phyloP scores from a whole-genome alignment of 768 basidiomycete species.

The Leccinum uliginosum region DNA sequence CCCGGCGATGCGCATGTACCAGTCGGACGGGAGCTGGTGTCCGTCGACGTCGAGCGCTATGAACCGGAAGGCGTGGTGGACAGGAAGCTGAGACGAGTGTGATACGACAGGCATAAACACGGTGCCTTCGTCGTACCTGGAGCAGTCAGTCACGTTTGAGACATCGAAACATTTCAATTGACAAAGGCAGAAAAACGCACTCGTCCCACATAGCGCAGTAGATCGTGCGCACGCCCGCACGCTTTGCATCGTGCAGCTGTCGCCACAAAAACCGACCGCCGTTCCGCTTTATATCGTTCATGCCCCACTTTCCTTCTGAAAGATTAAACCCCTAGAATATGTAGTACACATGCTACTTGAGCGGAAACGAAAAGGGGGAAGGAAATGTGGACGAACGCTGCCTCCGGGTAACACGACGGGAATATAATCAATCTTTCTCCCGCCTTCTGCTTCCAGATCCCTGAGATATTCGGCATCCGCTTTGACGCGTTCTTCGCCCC shows the following conservation, averaged over 20 bases:
- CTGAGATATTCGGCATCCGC: constrained; percentile 60
- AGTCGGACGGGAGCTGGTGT: constrained; percentile 72
- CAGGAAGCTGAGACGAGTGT: constrained; percentile 54
- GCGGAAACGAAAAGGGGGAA: not conserved
- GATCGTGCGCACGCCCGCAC: constrained; percentile 57
- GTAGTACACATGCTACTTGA: not conserved
- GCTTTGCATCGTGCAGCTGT: constrained; percentile 66
- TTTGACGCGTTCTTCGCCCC: constrained; percentile 58
- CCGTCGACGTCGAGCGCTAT: constrained; percentile 78
- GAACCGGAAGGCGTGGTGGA: constrained; percentile 54
- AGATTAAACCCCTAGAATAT: constrained; percentile 59
- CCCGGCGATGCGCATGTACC: constrained; percentile 81
- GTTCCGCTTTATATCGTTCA: constrained; percentile 67
- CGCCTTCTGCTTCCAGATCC: constrained; percentile 40
- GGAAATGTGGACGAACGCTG: constrained; percentile 49
- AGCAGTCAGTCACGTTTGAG: constrained; percentile 1
- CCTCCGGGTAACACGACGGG: constrained; percentile 81
- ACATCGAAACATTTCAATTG: not conserved
- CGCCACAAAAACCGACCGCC: constrained; percentile 79
- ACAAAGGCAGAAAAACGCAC: constrained; percentile 28
- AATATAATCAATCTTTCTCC: constrained; percentile 69
- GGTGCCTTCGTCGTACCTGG: constrained; percentile 81
- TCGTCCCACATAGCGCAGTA: constrained; percentile 92
- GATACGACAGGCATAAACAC: constrained; percentile 73
- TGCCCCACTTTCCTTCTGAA: constrained; percentile 64